Evolutionary conservation across 2,329 filamentous ascomycete genomes (phyloP), one percentile per base, ranked within the genome.

Genomic region (Nemania sp.): DNA sequence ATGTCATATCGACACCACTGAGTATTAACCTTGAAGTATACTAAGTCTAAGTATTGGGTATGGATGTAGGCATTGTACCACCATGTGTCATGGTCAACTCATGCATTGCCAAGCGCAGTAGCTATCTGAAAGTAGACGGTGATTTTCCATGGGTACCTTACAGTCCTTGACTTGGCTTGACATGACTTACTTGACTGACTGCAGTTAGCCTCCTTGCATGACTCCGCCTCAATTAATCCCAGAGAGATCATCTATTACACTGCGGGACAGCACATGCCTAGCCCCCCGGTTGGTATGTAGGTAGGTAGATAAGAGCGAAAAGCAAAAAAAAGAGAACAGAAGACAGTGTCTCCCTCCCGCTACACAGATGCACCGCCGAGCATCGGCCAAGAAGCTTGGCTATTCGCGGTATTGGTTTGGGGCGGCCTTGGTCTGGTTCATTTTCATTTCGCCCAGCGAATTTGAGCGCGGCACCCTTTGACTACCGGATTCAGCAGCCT

Each of bases 401-500:
- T 45, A 45, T 45, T 45, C 41, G 41, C 41, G 41, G 22, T 26
- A 41, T n/a, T 52, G 47, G 7, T 27, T 27, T 53, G 7, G 24
- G 35, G 18, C 41, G 54, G 38, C 20, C 29, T 41, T 43, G 45
- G 54, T 49, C 38, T 62, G 64, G 64, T 27, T 55, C 47, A n/a
- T 32, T 43, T 47, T 59, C 43, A 52, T 47, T 49, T 67, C 59
- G 56, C 60, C 60, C 56, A 69, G 63, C 62, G 55, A 61, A 57
- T 57, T 51, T 57, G 66, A 35, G 51, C 62, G 61, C 62, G 51
- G 51, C 55, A 52, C 38, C 1, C n/a, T 58, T 32, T 53, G 22
- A 29, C 18, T 51, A 24, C 29, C 24, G 24, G 45, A 47, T 60
- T 65, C 58, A 56, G 62, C 64, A 64, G 67, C 64, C 67, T 70